Evolutionary conservation across 176 grass and related monocot genomes (phyloP).

Genomic region (Musa beccarii): DNA sequence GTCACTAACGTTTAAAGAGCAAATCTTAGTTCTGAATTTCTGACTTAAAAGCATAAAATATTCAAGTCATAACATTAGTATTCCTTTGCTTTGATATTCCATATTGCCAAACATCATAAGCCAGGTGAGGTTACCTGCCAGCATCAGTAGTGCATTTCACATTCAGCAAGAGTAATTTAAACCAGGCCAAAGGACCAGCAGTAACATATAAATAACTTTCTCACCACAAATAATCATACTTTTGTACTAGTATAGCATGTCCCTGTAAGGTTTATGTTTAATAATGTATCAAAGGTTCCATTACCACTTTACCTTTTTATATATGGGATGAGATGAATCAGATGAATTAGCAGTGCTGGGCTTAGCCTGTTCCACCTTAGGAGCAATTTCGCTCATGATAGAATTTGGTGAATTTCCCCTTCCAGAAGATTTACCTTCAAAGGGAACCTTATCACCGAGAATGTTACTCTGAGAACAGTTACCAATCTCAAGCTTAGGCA

Average conservation of each 20-base stretch:
- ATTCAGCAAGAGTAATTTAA: background rate
- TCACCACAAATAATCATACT: no score
- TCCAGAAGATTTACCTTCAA: constrained; percentile 21
- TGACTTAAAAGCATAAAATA: no score
- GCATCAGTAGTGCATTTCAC: background rate
- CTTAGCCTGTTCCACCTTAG: constrained; percentile 29
- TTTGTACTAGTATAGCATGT: background rate
- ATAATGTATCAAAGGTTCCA: background rate
- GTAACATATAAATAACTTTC: background rate
- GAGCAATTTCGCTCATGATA: constrained; percentile 22
- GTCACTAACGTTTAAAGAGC: background rate
- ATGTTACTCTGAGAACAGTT: constrained; percentile 27
- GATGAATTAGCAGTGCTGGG: constrained; percentile 20
- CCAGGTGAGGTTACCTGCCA: background rate
- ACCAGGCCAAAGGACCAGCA: background rate
- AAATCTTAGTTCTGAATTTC: background rate
- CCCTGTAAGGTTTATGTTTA: background rate
- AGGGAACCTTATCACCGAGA: constrained; percentile 2
- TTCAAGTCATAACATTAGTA: no score
- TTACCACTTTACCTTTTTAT: constrained; percentile 64
- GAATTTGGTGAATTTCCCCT: constrained; percentile 22
- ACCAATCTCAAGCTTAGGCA: constrained; percentile 23
- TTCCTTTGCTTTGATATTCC: no score
- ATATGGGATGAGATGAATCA: constrained; percentile 41
- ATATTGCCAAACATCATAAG: background rate